phyloP scores from a whole-genome alignment of 2,329 filamentous ascomycete genomes.

The Fusarium albidum region DNA sequence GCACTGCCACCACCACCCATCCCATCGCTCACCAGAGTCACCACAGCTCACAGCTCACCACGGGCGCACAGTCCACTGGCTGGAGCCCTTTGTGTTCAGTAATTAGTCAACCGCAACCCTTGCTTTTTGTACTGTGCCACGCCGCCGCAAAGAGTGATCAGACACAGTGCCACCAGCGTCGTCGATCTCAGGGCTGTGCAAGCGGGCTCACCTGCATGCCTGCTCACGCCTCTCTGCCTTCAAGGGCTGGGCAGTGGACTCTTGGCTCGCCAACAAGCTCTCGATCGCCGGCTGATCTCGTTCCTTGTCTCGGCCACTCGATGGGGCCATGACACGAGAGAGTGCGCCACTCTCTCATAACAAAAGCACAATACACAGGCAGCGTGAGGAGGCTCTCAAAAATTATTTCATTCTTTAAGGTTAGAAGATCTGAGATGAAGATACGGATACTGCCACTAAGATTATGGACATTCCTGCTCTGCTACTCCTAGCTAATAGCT shows the following conservation, averaged over 20 bases:
- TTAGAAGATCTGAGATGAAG: no score
- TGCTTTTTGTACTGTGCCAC: conserved; percentile 20
- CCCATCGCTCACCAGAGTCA: no score
- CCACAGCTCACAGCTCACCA: no score
- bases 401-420: no score
- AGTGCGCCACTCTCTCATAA: not conserved
- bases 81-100: not conserved
- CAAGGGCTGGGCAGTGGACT: conserved; percentile 21
- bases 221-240: no score
- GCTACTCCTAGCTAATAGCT: no score
- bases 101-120: not conserved
- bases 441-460: no score
- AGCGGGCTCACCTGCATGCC: conserved; percentile 3
- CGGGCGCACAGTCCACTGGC: conserved; percentile 21
- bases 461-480: no score
- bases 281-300: conserved; percentile 14
- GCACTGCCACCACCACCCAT: conserved; percentile 33
- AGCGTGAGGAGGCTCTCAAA: no score
- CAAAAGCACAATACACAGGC: no score
- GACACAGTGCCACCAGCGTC: conserved; percentile 22
- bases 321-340: conserved; percentile 2
- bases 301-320: conserved; percentile 8
- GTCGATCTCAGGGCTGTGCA: conserved; percentile 24
- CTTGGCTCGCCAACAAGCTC: conserved; percentile 31
- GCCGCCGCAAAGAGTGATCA: conserved; percentile 7